Conservation (phyloP, 331 rosid genomes). For the Spiraea crenata region DNA sequence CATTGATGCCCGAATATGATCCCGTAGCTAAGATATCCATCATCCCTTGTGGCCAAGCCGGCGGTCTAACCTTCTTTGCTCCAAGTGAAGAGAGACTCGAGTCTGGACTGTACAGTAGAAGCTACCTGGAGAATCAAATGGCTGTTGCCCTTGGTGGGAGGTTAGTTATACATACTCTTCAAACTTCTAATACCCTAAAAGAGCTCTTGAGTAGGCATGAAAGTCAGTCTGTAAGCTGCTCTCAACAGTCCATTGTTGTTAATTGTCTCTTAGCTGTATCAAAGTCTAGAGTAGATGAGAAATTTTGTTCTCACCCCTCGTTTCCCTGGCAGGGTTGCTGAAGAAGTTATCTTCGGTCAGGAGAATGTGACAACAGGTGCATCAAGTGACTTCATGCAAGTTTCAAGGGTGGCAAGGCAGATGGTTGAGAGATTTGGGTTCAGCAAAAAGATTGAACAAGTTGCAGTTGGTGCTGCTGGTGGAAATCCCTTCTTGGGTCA, state of each 20-base stretch:
- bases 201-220: neutral
- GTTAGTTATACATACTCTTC: constrained; percentile 25
- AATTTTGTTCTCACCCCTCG: neutral
- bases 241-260: no score
- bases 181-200: neutral
- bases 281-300: neutral
- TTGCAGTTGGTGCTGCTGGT: constrained; percentile 85
- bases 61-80: constrained; percentile 64
- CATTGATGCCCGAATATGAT: constrained; percentile 98
- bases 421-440: constrained; percentile 99
- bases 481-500: constrained; percentile 99
- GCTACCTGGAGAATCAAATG: constrained; percentile 73
- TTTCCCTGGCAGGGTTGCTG: constrained; percentile 71
- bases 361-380: constrained; percentile 99
- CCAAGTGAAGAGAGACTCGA: constrained; percentile 72
- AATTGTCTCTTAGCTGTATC: neutral
- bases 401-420: constrained; percentile 95
- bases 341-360: constrained; percentile 90
- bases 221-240: no score
- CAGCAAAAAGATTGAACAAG: constrained; percentile 94
- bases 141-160: constrained; percentile 73
- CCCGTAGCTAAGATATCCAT: constrained; percentile 98
- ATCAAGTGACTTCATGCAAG: constrained; percentile 98
- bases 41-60: constrained; percentile 98
- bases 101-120: constrained; percentile 64